A percentile compares a stretch with the other conserved stretches of the same genome.
These are phyloP conservation scores for Lenwebbia sp. DNA, from an alignment of 345 rosid genomes.

Conservation along the genomic window DNA sequence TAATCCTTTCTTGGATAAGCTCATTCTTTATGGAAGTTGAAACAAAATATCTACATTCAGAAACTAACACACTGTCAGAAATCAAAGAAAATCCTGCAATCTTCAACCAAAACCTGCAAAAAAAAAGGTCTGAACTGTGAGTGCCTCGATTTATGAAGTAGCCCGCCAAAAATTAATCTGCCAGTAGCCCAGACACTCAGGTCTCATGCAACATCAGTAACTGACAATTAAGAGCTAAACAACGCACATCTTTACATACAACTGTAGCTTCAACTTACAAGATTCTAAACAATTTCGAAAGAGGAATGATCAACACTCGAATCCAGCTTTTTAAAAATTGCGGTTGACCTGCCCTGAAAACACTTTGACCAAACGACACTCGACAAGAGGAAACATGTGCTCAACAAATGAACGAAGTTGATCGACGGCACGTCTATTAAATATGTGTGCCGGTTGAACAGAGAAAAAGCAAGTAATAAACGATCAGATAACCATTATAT, in stretches of 20 bases:
- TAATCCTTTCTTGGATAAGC: constrained; percentile 67
- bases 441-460: neutral
- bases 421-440: neutral
- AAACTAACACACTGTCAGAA: neutral
- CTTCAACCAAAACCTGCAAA: constrained; percentile 48
- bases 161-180: neutral
- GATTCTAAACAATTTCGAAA: neutral
- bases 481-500: neutral
- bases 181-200: neutral
- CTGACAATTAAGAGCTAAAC: neutral
- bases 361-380: neutral
- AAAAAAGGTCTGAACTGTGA: constrained; percentile 12
- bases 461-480: neutral
- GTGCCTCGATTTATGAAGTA: neutral
- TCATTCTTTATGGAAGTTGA: constrained; percentile 52
- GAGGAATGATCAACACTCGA: neutral
- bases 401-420: neutral
- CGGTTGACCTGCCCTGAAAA: neutral
- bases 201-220: neutral
- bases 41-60: constrained; percentile 16
- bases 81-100: constrained; percentile 17
- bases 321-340: neutral
- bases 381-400: neutral
- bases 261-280: constrained; percentile 1
- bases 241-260: neutral